A percentile compares a stretch with the other conserved stretches of the same genome.
Conservation (phyloP, 2,329 filamentous ascomycete species). For the Apiospora pterosperma region DNA sequence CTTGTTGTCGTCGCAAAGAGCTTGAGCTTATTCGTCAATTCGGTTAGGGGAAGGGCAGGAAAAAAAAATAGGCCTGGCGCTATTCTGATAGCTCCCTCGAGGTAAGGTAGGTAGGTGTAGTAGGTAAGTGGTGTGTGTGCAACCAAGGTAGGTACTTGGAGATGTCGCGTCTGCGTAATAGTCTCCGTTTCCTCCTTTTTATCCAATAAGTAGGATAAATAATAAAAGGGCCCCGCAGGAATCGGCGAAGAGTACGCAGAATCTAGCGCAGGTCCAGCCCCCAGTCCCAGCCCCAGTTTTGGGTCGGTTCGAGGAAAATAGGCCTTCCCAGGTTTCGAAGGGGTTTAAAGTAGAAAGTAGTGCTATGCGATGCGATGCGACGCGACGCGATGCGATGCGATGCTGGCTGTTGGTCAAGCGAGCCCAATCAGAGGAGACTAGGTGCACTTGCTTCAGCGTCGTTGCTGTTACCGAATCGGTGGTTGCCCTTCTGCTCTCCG, state of each 20-base stretch:
- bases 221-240: background rate
- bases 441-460: background rate
- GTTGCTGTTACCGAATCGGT: background rate
- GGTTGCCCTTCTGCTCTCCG: background rate
- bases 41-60: background rate
- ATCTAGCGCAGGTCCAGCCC: background rate
- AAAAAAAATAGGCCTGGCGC: background rate
- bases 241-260: background rate
- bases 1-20: background rate
- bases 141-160: background rate
- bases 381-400: background rate
- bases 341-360: background rate
- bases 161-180: background rate
- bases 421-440: background rate
- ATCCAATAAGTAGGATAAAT: background rate
- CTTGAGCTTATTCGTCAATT: conserved; percentile 1
- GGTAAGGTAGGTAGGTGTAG: too few relatives aligned
- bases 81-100: background rate
- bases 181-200: background rate
- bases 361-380: too few relatives aligned
- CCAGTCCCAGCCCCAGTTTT: background rate
- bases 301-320: conserved; percentile 1
- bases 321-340: background rate
- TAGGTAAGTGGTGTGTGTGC: background rate
- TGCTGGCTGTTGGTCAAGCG: background rate